phyloP scores from a whole-genome alignment of 129 eudicot species.

The Pittosporum tobira region DNA sequence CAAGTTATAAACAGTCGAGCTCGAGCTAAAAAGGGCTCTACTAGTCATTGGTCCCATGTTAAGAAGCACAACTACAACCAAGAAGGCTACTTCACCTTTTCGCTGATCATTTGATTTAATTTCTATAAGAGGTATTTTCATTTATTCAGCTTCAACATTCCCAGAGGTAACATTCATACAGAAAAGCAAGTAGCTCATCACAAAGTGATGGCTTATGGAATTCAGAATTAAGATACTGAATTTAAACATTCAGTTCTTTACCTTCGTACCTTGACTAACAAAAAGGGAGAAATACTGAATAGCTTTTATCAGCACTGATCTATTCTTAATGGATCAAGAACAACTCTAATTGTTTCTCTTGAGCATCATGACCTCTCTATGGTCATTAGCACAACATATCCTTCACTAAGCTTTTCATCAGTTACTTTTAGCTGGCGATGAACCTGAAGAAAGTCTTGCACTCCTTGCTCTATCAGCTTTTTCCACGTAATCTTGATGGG shows the following conservation, averaged over 20 bases:
- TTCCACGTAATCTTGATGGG: slow-evolving; percentile 93
- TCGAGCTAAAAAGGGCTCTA: too few species aligned
- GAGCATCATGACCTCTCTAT: background rate
- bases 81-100: too few species aligned
- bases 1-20: too few species aligned
- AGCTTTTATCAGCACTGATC: background rate
- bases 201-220: too few species aligned
- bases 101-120: too few species aligned
- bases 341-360: background rate
- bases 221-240: too few species aligned
- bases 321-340: background rate
- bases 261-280: background rate
- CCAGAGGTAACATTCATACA: too few species aligned
- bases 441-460: slow-evolving; percentile 66
- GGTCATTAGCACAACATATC: background rate
- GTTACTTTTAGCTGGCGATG: slow-evolving; percentile 47
- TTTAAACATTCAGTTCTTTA: background rate
- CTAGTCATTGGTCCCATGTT: too few species aligned
- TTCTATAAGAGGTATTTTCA: too few species aligned
- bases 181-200: too few species aligned
- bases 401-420: background rate
- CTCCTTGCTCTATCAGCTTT: slow-evolving; percentile 85
- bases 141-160: too few species aligned
- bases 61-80: too few species aligned
- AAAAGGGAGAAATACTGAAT: background rate